Evolutionary conservation across 106 monocot species (phyloP).

Genomic region (Hemerocallis citrina): DNA sequence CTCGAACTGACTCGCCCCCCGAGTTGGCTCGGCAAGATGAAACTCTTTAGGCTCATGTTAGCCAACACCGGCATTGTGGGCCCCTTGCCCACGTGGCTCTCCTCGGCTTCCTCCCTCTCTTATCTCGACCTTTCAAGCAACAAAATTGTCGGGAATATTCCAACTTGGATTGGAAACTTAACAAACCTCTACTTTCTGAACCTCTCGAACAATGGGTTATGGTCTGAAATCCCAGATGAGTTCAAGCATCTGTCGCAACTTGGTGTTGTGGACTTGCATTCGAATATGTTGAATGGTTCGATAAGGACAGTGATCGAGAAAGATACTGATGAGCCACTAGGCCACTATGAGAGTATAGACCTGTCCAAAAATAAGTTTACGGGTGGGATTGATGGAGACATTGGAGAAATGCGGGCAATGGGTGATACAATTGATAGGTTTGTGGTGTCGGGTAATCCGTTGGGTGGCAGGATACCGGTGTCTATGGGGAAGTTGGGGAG

Average conservation of each 20-base stretch:
- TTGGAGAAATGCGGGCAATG: neutral
- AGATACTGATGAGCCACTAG: slow-evolving; percentile 18
- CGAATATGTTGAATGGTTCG: slow-evolving; percentile 28
- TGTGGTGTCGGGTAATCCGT: slow-evolving; percentile 4
- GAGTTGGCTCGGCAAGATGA: slow-evolving; percentile 26
- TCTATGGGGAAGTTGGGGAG: slow-evolving; percentile 8
- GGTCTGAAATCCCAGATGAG: slow-evolving; percentile 25
- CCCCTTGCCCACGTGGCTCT: slow-evolving; percentile 30
- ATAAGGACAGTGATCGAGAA: slow-evolving; percentile 38
- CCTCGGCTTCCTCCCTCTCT: slow-evolving; percentile 21
- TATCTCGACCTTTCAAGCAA: slow-evolving; percentile 44
- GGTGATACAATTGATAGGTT: neutral
- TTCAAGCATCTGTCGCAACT: slow-evolving; percentile 31
- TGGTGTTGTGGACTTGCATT: slow-evolving; percentile 29
- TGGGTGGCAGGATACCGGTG: slow-evolving; percentile 1
- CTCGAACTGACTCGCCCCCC: slow-evolving; percentile 13
- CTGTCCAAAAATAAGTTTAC: slow-evolving; percentile 28
- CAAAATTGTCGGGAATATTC: slow-evolving; percentile 24
- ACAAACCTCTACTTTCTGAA: slow-evolving; percentile 34
- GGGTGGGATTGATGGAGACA: slow-evolving; percentile 16
- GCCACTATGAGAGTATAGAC: slow-evolving; percentile 33
- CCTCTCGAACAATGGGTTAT: slow-evolving; percentile 32
- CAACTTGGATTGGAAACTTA: slow-evolving; percentile 48
- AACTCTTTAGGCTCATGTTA: slow-evolving; percentile 24
- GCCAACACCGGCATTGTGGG: slow-evolving; percentile 34